A percentile compares a stretch with the other conserved stretches of the same genome.
Evolutionary conservation across 768 basidiomycete genomes (phyloP).

Genomic region (Albatrellus ellisii): DNA sequence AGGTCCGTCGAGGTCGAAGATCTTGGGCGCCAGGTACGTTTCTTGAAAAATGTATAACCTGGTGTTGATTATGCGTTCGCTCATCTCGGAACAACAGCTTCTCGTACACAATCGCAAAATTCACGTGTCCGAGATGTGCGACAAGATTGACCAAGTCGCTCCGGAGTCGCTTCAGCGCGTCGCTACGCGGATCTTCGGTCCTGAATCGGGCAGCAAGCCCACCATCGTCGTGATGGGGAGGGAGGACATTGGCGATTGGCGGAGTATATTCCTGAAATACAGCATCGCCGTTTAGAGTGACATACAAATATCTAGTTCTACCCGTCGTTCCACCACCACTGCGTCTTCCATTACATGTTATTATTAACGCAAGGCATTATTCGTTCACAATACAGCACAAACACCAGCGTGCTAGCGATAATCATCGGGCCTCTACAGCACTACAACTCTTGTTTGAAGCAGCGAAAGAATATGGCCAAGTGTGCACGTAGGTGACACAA

Average conservation of each 20-base stretch:
- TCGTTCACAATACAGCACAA: no score
- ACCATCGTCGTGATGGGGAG: slow-evolving; percentile 79
- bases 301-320: no score
- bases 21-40: slow-evolving; percentile 71
- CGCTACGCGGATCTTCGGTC: slow-evolving; percentile 63
- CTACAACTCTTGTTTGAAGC: no score
- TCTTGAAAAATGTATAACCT: neutral
- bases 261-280: slow-evolving; percentile 52
- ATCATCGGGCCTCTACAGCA: no score
- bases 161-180: slow-evolving; percentile 61
- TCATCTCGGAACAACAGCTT: slow-evolving; percentile 38
- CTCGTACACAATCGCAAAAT: slow-evolving; percentile 81
- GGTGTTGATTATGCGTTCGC: slow-evolving; percentile 2
- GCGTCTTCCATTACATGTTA: neutral
- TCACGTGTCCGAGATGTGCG: slow-evolving; percentile 83
- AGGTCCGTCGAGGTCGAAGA: slow-evolving; percentile 78
- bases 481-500: no score
- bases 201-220: slow-evolving; percentile 45
- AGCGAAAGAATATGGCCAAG: no score
- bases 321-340: no score
- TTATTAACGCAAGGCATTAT: no score
- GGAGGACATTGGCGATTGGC: slow-evolving; percentile 61
- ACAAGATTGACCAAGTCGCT: slow-evolving; percentile 67
- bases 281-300: no score
- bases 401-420: no score